Conservation (phyloP, 1,139 yeast species). For the Sugiyamaella castrensis region DNA sequence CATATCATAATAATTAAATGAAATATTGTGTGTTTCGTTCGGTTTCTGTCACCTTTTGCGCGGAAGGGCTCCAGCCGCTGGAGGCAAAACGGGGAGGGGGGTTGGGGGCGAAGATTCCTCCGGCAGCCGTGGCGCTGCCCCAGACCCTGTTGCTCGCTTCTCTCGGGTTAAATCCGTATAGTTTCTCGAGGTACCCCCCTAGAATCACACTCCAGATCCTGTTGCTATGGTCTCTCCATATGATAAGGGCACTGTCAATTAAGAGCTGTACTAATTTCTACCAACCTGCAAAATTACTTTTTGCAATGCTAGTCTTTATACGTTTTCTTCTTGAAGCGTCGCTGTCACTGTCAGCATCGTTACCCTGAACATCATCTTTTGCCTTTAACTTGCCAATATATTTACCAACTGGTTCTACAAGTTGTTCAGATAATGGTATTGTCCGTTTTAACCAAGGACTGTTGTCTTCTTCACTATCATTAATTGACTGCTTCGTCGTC, state of each 20-base stretch:
- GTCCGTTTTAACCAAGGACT: slow-evolving; percentile 27
- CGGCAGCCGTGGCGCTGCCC: too few species aligned
- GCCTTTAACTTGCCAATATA: slow-evolving; percentile 19
- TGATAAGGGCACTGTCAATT: background rate
- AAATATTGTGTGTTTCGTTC: too few species aligned
- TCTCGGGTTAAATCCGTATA: background rate
- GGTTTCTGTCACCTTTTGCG: too few species aligned
- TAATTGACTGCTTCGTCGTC: background rate
- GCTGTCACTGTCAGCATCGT: background rate
- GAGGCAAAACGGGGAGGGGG: too few species aligned
- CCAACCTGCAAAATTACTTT: slow-evolving; percentile 31
- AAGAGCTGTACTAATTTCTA: slow-evolving; percentile 12
- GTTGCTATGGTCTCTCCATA: too few species aligned
- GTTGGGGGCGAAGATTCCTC: too few species aligned
- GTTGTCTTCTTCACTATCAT: slow-evolving; percentile 24
- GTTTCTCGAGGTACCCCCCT: too few species aligned
- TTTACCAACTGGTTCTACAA: slow-evolving; percentile 26
- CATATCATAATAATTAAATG: background rate
- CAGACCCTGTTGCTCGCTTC: background rate
- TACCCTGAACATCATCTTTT: background rate
- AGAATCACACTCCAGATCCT: too few species aligned
- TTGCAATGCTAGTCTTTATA: slow-evolving; percentile 22
- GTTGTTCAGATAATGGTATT: slow-evolving; percentile 3
- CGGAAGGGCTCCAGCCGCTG: too few species aligned
- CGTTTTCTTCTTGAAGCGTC: slow-evolving; percentile 12